Conservation (phyloP, 129 eudicot species). For the Pseudognaphalium luteoalbum region DNA sequence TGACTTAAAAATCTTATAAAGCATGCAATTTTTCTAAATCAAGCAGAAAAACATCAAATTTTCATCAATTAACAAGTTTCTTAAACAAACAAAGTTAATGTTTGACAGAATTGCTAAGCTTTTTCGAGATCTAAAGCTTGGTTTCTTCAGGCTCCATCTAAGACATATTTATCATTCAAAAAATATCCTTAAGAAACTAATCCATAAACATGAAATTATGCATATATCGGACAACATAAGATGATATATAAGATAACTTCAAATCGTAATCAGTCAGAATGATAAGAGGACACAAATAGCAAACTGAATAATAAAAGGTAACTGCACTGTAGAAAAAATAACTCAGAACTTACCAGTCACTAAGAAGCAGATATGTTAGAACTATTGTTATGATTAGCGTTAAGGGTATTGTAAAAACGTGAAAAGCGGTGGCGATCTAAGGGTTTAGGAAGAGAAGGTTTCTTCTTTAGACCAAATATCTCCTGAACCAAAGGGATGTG, state of each 20-base stretch:
- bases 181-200: no score
- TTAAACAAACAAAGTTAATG: not conserved
- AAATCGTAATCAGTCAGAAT: not conserved
- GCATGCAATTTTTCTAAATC: not conserved
- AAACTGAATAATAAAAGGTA: not conserved
- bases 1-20: not conserved
- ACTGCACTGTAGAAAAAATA: not conserved
- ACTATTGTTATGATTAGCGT: slow-evolving; percentile 2
- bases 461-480: slow-evolving; percentile 73
- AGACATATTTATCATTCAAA: no score
- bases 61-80: not conserved
- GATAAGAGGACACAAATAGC: not conserved
- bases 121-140: no score
- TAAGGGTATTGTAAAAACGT: slow-evolving; percentile 48
- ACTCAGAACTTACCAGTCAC: slow-evolving; percentile 20
- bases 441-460: slow-evolving; percentile 58
- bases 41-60: not conserved
- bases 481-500: slow-evolving; percentile 92
- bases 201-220: no score
- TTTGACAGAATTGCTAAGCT: no score
- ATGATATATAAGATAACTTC: not conserved
- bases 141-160: no score
- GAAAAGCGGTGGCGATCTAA: slow-evolving; percentile 46
- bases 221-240: no score
- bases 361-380: slow-evolving; percentile 11